Conservation (phyloP, 148 eudicot species). For the Heliosperma pusillum region DNA sequence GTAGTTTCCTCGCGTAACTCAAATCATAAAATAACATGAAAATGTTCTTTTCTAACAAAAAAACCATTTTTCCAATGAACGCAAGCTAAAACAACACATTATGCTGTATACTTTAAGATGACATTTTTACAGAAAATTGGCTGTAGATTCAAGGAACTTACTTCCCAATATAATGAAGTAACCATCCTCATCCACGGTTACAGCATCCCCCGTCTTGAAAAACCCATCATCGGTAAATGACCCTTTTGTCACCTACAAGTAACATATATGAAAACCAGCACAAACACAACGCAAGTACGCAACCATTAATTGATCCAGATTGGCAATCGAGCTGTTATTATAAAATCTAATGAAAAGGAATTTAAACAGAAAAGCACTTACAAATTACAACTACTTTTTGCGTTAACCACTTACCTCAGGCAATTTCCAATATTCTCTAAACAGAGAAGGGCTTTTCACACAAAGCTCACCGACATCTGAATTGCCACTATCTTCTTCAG, state of each 20-base stretch:
- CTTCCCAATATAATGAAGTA: conserved; percentile 91
- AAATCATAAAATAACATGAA: not conserved
- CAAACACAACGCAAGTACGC: not conserved
- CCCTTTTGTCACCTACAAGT: conserved; percentile 70
- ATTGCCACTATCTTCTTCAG: conserved; percentile 52
- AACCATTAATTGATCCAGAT: not conserved
- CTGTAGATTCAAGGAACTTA: conserved; percentile 40
- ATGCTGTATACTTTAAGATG: not conserved
- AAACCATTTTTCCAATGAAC: not conserved
- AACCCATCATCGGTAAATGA: conserved; percentile 82
- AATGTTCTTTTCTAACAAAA: not conserved
- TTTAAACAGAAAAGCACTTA: not conserved
- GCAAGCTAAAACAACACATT: not conserved
- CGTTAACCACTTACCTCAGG: conserved; percentile 53
- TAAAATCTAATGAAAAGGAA: conserved; percentile 7
- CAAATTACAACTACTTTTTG: not conserved
- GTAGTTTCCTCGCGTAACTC: not conserved
- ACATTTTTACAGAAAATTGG: not conserved
- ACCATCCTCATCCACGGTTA: conserved; percentile 84
- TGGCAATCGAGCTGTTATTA: not conserved
- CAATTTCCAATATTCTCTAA: conserved; percentile 93
- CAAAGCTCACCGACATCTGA: conserved; percentile 87
- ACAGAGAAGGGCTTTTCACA: conserved; percentile 86
- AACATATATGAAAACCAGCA: conserved; percentile 14
- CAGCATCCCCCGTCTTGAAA: conserved; percentile 96